phyloP scores from a whole-genome alignment of 352 stramenopile genomes.

The Globisporangium middletonii region DNA sequence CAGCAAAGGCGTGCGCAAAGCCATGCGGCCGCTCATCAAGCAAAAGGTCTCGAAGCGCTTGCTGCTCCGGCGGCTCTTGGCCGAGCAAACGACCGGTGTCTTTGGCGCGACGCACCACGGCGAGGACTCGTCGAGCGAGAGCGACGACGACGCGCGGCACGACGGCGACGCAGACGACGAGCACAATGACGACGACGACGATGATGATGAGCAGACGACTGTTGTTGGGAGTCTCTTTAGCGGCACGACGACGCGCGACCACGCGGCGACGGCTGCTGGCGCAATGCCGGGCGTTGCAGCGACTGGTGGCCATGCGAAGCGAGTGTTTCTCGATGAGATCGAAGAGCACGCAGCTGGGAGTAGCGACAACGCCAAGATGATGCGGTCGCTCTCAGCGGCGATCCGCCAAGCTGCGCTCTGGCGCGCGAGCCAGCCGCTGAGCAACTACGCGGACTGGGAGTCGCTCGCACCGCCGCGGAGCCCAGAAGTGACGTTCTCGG shows the following conservation, averaged over 20 bases:
- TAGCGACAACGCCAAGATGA: constrained; percentile 56
- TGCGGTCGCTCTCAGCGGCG: constrained; percentile 67
- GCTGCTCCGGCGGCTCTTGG: constrained; percentile 65
- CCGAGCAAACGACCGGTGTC: constrained; percentile 51
- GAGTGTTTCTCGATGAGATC: constrained; percentile 63
- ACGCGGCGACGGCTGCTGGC: constrained; percentile 15
- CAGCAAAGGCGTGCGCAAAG: constrained; percentile 81
- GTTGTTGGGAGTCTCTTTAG: constrained; percentile 76
- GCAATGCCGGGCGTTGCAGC: constrained; percentile 12
- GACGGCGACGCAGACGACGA: constrained; percentile 66
- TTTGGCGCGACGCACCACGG: constrained; percentile 26
- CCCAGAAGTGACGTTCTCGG: constrained; percentile 67
- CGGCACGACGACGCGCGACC: constrained; percentile 51
- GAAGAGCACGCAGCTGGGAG: constrained; percentile 55
- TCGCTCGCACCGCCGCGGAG: constrained; percentile 45
- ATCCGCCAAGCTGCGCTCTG: constrained; percentile 76
- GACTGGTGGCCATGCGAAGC: constrained; percentile 4
- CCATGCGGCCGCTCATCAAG: constrained; percentile 81
- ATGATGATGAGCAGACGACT: constrained; percentile 66
- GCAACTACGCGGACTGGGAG: constrained; percentile 62
- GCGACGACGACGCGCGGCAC: constrained; percentile 60
- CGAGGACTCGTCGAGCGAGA: constrained; percentile 64
- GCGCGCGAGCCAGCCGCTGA: constrained; percentile 68
- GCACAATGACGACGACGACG: constrained; percentile 43
- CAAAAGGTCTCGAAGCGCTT: constrained; percentile 83